Evolutionary conservation across 2,329 filamentous ascomycete species (phyloP), one percentile per base, ranked within the genome.

Genomic region (Fusarium sp.): DNA sequence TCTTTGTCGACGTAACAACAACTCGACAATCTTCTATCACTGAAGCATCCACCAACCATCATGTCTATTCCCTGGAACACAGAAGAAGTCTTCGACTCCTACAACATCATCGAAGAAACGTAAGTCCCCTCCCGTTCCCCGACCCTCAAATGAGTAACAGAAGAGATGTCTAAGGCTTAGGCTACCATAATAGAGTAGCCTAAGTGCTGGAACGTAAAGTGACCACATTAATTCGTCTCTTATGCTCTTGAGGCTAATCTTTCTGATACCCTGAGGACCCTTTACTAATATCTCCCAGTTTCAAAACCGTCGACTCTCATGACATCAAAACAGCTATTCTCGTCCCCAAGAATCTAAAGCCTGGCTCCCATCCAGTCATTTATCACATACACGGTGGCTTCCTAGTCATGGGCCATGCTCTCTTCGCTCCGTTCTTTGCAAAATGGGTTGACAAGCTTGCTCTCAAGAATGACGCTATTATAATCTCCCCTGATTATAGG

Each of bases 351-450:
- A 39, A 44, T 18, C 56, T 77, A 6, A 63, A 72, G 4, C 59
- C 71, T 2, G 73, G 73, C 0, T 23, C n/a, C 1, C 65, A 74
- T 39, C 74, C 75, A 0, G 39, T 76, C 3, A 65, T 76, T 8
- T 64, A 65, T 25, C 66, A 76, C 26, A 50, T 77, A 1, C 76
- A 77, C n/a, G 76, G 76, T 0, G 76, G 76, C 0, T 76, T 73
- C 19, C 65, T 77, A 0, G 63, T 72, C 19, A 67, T 58, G 16
- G 74, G 48, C 0, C 67, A 75, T 7, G 62, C 58, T 11, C 14
- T 77, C 0, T 76, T 72, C 8, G 62, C 65, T 0, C 57, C 70
- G 2, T 77, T 77, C 55, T 77, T 77, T 34, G 58, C 70, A 1
- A 67, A 45, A 1, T 76, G 70, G 70, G 53, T 63, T 3, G 51